Percentiles rank a stretch among this genome's conserved stretches.
Conservation (phyloP, 257 asterid genomes). For the Thymus mandschuricus region DNA sequence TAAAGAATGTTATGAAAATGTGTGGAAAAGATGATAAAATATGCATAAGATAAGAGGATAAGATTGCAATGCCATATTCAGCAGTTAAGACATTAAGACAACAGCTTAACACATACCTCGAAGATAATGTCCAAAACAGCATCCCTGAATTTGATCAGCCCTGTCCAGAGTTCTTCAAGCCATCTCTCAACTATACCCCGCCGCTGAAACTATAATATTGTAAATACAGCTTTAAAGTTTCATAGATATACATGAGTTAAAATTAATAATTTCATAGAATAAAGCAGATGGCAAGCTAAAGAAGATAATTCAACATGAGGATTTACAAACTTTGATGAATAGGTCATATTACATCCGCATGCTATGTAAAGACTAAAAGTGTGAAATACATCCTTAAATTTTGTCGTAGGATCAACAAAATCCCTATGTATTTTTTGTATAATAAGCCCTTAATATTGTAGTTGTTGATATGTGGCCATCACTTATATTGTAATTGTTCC, state of each 20-base stretch:
- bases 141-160: slow-evolving; percentile 80
- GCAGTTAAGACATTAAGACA: slow-evolving; percentile 21
- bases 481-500: neutral
- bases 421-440: neutral
- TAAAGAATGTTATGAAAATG: neutral
- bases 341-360: neutral
- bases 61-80: slow-evolving; percentile 13
- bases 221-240: slow-evolving; percentile 34
- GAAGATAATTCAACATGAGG: slow-evolving; percentile 1
- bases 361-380: neutral
- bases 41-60: neutral
- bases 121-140: slow-evolving; percentile 57
- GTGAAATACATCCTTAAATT: neutral
- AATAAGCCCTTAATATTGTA: neutral
- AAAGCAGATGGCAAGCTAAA: slow-evolving; percentile 13
- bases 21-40: neutral
- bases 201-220: slow-evolving; percentile 71
- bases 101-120: slow-evolving; percentile 62
- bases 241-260: slow-evolving; percentile 12
- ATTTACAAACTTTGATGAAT: slow-evolving; percentile 2
- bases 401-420: neutral
- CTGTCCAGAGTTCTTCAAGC: slow-evolving; percentile 91
- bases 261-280: slow-evolving; percentile 21
- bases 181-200: slow-evolving; percentile 87
- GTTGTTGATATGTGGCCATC: neutral